phyloP scores from a whole-genome alignment of 208 protist genomes.

The Leptomonas seymouri region DNA sequence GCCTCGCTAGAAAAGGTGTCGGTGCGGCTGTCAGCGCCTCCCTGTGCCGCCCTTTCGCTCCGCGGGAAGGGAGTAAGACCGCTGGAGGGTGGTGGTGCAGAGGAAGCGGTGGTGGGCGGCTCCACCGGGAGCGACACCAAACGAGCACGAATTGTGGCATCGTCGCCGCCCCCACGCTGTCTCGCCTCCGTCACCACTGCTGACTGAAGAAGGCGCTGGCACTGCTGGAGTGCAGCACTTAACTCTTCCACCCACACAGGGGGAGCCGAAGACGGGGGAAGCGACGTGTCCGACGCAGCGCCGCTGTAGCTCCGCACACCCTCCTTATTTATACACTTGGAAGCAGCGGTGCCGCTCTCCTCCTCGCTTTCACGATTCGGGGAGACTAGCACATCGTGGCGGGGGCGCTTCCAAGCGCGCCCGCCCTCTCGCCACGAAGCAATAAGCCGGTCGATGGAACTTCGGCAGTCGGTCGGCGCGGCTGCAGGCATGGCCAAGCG shows the following conservation, averaged over 20 bases:
- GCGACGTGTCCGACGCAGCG: neutral
- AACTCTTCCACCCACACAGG: slow-evolving; percentile 17
- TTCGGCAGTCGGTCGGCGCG: neutral
- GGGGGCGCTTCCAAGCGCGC: slow-evolving; percentile 15
- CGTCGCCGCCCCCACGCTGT: neutral
- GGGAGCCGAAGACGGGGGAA: neutral
- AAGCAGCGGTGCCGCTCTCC: neutral
- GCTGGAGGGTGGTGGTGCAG: neutral
- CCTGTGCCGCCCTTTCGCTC: neutral
- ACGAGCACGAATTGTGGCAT: neutral
- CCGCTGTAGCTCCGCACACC: neutral
- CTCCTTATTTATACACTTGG: slow-evolving; percentile 19
- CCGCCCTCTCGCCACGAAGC: slow-evolving; percentile 14
- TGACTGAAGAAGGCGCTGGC: slow-evolving; percentile 6
- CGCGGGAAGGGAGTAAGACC: neutral
- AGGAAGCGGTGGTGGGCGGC: neutral
- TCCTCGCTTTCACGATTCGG: neutral
- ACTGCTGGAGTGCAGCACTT: slow-evolving; percentile 4
- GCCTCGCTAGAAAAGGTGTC: neutral
- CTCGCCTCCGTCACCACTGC: neutral
- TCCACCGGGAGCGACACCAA: neutral
- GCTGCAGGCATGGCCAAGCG: neutral
- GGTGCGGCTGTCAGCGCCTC: neutral
- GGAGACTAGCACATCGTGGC: neutral
- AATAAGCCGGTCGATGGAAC: neutral